Evolutionary conservation across 257 asterid species (phyloP).

Genomic region (Nicotiana otophora): DNA sequence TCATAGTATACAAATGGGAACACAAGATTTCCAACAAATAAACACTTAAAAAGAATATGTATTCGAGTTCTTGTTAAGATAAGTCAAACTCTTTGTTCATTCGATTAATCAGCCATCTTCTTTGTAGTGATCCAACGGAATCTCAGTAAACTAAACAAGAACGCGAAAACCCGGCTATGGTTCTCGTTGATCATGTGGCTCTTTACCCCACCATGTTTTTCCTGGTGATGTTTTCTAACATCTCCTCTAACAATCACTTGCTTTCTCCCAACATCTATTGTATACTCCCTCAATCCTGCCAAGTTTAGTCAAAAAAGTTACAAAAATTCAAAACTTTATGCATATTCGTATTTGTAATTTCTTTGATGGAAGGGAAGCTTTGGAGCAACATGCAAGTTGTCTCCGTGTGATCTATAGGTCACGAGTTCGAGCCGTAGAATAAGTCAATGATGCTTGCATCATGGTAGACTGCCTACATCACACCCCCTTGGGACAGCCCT

Average conservation of each 20-base stretch:
- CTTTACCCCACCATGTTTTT: neutral
- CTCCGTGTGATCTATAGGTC: too few species aligned
- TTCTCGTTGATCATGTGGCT: neutral
- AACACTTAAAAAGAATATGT: neutral
- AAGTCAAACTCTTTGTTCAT: neutral
- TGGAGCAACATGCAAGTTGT: too few species aligned
- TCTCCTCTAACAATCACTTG: conserved; percentile 19
- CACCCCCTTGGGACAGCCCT: too few species aligned
- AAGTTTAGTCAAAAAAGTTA: neutral
- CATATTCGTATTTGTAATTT: too few species aligned
- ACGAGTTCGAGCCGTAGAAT: too few species aligned
- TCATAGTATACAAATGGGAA: neutral
- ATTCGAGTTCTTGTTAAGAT: neutral
- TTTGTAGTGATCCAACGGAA: neutral
- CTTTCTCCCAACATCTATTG: conserved; percentile 14
- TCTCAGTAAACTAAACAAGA: neutral
- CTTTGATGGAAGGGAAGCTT: neutral
- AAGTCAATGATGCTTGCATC: too few species aligned
- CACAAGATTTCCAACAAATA: neutral
- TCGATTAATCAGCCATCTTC: neutral
- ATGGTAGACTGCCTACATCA: too few species aligned
- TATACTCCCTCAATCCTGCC: conserved; percentile 25
- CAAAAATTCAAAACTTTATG: neutral
- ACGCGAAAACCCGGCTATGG: neutral
- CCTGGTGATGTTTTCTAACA: neutral